These are phyloP conservation scores for Rugonectria rugulosa DNA, from an alignment of 2,329 filamentous ascomycete genomes.

Conservation along the genomic window DNA sequence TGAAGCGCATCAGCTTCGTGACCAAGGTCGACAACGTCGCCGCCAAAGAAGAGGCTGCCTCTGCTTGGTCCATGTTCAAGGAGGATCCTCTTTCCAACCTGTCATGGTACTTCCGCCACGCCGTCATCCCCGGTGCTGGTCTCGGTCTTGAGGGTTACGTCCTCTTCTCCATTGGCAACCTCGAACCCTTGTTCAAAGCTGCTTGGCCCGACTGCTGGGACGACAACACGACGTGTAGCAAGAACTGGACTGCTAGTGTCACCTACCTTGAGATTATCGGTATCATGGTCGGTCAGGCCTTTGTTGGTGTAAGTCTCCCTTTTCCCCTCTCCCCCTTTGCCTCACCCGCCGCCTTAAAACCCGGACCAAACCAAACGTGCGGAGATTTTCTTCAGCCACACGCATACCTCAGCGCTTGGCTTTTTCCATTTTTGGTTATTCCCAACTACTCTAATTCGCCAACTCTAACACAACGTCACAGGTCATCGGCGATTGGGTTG, in stretches of 20 bases:
- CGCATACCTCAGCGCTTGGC: slow-evolving; percentile 11
- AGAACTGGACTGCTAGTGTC: slow-evolving; percentile 83
- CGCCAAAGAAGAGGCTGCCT: slow-evolving; percentile 69
- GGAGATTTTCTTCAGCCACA: background rate
- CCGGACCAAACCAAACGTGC: no score
- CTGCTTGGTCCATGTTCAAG: slow-evolving; percentile 83
- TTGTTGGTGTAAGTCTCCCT: slow-evolving; percentile 72
- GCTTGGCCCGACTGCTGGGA: slow-evolving; percentile 84
- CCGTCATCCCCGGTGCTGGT: slow-evolving; percentile 90
- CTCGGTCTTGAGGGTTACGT: slow-evolving; percentile 95
- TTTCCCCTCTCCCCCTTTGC: background rate
- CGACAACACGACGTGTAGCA: slow-evolving; percentile 69
- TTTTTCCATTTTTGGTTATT: slow-evolving; percentile 8
- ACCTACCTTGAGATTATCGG: slow-evolving; percentile 93
- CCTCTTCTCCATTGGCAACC: slow-evolving; percentile 94
- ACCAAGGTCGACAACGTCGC: slow-evolving; percentile 75
- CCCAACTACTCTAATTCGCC: slow-evolving; percentile 20
- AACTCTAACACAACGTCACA: slow-evolving; percentile 37
- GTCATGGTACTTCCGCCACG: slow-evolving; percentile 88
- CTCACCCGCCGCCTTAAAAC: no score
- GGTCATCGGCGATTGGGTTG: slow-evolving; percentile 75
- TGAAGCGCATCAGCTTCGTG: slow-evolving; percentile 78
- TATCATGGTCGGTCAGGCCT: slow-evolving; percentile 92
- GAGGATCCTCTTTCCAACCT: slow-evolving; percentile 84
- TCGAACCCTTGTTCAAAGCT: slow-evolving; percentile 80